Base-by-base conservation (phyloP, 352 stramenopile genomes). In the Globisporangium recalcitrans region DNA sequence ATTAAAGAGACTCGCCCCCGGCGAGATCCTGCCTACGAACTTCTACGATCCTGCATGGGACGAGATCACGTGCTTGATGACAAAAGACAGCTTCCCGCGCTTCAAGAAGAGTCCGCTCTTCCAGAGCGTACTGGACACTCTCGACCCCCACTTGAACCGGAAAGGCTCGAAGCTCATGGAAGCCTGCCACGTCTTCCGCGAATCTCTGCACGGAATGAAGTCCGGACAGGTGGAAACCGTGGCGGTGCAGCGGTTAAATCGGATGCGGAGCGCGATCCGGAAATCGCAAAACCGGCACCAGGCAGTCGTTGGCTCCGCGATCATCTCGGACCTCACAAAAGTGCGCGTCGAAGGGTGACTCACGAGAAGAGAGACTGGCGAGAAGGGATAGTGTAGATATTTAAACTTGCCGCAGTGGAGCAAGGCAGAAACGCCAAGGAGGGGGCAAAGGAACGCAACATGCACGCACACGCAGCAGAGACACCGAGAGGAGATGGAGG, bases 21-120 rank as follows among this genome's bases (percentile, higher is more conserved):
- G 55, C 0, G 72, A 81, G 8, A 34, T 70, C 10, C 40, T 87
- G 7, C 55, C 65, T 14, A 24, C 53, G 14, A 77, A 61, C 0
- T 83, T 92, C 40, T 91, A 86, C 29, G 76, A 90, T 44, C 60
- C 70, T 0, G 74, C 83, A 3, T 82, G 72, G 49, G 72, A 90
- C 34, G 81, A 93, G 71, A 93, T 93, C 67, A 90, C 86, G 78
- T 70, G 69, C n/a, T 66, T 91, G 26, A 90, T 91, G 80, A 85
- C 69, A 32, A 89, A 90, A 59, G 82, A 93, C 68, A 90, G 78
- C 34, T 91, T 93, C 53, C 80, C 78, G 10, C 80, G 80, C 8
- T 93, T 91, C 71, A 91, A 93, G 62, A 89, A 88, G 63, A 88
- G 77, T 59, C 60, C 72, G 1, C 58, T 78, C 27, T 91, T 93